Conservation (phyloP, 2,329 filamentous ascomycete genomes). For the Monosporascus sp. region DNA sequence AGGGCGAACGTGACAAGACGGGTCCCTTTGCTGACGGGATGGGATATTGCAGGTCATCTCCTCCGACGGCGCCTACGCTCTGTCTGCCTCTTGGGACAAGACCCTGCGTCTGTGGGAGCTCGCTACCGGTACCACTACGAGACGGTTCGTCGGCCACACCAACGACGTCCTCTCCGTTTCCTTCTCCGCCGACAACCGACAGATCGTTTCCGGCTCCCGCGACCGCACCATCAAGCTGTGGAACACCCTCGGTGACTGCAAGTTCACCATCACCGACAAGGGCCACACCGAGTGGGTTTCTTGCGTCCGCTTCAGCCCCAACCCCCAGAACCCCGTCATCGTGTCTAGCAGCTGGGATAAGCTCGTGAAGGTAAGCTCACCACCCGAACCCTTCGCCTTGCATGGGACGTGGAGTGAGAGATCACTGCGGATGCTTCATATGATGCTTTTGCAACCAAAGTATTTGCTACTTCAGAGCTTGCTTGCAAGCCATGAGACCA, state of each 20-base stretch:
- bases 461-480: conserved; percentile 99
- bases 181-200: conserved; percentile 99
- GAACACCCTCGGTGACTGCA: conserved; percentile 99
- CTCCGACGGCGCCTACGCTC: conserved; percentile 97
- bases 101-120: conserved; percentile 99
- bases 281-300: conserved; percentile 99
- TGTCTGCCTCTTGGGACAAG: conserved; percentile 99
- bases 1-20: conserved; percentile 5
- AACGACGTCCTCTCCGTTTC: conserved; percentile 99
- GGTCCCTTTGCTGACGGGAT: conserved; percentile 20
- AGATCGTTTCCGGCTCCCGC: conserved; percentile 98
- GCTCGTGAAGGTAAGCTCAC: conserved; percentile 83
- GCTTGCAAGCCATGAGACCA: conserved; percentile 90
- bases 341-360: conserved; percentile 99
- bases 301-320: conserved; percentile 98
- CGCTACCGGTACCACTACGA: conserved; percentile 91
- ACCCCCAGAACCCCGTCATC: conserved; percentile 99
- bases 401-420: conserved; percentile 2
- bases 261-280: conserved; percentile 99
- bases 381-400: background rate
- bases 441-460: conserved; percentile 88
- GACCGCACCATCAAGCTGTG: conserved; percentile 99
- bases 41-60: conserved; percentile 76
- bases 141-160: conserved; percentile 97
- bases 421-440: conserved; percentile 42